Conservation (phyloP, 805 yeast genomes). For the Schwanniomyces occidentalis region DNA sequence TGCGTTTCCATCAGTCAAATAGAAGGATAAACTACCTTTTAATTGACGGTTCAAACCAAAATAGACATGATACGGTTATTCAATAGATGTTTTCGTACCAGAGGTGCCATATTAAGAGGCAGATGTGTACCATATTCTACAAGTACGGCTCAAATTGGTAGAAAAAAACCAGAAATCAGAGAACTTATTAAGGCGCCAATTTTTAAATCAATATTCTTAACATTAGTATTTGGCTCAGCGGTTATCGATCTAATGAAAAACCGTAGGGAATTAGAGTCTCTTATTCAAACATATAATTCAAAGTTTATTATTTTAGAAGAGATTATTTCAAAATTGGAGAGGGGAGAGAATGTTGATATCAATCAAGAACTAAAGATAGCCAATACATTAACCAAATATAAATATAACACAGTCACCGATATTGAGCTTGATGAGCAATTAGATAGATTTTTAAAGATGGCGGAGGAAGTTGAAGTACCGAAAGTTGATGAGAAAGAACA, state of each 20-base stretch:
- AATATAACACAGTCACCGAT: conserved; percentile 32
- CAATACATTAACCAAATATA: conserved; percentile 42
- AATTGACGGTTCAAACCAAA: too few species aligned
- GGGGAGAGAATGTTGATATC: conserved; percentile 42
- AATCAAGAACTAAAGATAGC: conserved; percentile 40
- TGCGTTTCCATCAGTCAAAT: too few species aligned
- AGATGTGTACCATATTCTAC: background rate
- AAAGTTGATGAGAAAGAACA: background rate
- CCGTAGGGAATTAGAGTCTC: conserved; percentile 43
- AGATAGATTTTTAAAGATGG: conserved; percentile 33
- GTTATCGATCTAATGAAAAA: conserved; percentile 49
- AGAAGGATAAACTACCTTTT: too few species aligned
- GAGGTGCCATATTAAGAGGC: background rate
- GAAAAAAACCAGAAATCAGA: conserved; percentile 17
- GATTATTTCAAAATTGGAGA: conserved; percentile 25
- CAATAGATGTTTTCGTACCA: too few species aligned
- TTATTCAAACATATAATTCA: conserved; percentile 39
- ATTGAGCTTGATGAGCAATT: conserved; percentile 41
- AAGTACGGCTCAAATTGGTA: background rate
- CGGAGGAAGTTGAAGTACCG: conserved; percentile 22
- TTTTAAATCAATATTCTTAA: conserved; percentile 37
- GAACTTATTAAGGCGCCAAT: conserved; percentile 35
- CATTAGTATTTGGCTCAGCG: conserved; percentile 43
- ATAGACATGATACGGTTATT: too few species aligned
- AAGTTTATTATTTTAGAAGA: conserved; percentile 35